Percentiles rank a stretch among this genome's conserved stretches.
These are phyloP conservation scores for Acrodontium crateriforme DNA, from an alignment of 2,329 filamentous ascomycete genomes.

Conservation along the genomic window DNA sequence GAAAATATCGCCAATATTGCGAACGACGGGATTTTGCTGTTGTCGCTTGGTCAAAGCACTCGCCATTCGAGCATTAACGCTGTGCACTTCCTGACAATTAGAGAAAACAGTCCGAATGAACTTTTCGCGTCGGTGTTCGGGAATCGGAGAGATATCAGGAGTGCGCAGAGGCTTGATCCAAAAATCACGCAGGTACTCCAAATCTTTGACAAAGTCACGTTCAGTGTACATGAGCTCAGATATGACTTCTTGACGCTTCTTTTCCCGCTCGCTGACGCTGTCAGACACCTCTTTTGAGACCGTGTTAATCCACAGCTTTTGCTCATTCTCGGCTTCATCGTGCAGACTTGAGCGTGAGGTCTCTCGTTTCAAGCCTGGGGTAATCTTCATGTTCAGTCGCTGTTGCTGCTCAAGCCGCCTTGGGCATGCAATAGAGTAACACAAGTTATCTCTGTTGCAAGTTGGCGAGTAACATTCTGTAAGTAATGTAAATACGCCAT, in stretches of 20 bases:
- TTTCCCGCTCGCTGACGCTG: slow-evolving; percentile 75
- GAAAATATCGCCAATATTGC: slow-evolving; percentile 87
- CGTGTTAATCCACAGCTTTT: slow-evolving; percentile 98
- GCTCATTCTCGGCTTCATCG: slow-evolving; percentile 76
- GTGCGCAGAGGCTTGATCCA: slow-evolving; percentile 89
- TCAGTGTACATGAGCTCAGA: slow-evolving; percentile 98
- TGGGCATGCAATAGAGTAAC: slow-evolving; percentile 95
- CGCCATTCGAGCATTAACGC: slow-evolving; percentile 78
- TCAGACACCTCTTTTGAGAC: slow-evolving; percentile 92
- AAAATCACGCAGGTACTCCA: slow-evolving; percentile 95
- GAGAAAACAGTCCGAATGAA: slow-evolving; percentile 92
- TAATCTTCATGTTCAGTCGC: slow-evolving; percentile 81
- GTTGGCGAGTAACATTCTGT: slow-evolving; percentile 98
- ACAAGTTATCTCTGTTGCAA: slow-evolving; percentile 86
- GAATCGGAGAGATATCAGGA: slow-evolving; percentile 68
- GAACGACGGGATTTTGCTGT: slow-evolving; percentile 77
- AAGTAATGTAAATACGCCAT: slow-evolving; percentile 89
- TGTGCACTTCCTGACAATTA: slow-evolving; percentile 89
- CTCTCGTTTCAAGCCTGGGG: slow-evolving; percentile 66
- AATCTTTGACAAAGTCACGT: slow-evolving; percentile 94
- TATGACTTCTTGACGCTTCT: slow-evolving; percentile 96
- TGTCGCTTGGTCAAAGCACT: slow-evolving; percentile 80
- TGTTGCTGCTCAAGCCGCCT: slow-evolving; percentile 89
- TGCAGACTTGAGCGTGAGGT: slow-evolving; percentile 60
- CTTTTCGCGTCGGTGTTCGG: slow-evolving; percentile 71